Conservation (phyloP, 139 green algal genomes). For the Haematococcus sp. region DNA sequence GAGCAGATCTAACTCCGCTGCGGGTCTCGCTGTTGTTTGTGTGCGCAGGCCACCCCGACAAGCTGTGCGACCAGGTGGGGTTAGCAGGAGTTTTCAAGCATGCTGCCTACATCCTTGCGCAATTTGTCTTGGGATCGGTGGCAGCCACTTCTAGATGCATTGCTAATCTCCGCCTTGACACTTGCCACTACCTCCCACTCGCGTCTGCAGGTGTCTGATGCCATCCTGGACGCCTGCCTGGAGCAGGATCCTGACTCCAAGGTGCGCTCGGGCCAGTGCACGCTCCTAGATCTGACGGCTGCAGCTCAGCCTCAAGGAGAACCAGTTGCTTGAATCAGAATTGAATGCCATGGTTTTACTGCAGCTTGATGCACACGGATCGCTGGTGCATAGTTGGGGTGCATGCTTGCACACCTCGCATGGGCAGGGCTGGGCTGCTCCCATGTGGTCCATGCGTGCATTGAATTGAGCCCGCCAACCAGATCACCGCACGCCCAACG, state of each 20-base stretch:
- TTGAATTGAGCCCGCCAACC: neutral
- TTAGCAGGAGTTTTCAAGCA: no score
- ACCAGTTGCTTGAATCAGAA: neutral
- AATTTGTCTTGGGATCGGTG: neutral
- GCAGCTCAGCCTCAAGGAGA: neutral
- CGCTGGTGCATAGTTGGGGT: no score
- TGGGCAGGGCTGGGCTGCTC: neutral
- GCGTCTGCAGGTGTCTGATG: slow-evolving; percentile 91
- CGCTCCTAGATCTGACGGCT: neutral
- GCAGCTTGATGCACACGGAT: neutral
- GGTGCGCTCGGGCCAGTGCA: slow-evolving; percentile 46
- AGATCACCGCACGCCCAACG: neutral
- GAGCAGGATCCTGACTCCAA: slow-evolving; percentile 94
- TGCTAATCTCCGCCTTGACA: neutral
- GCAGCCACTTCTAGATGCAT: neutral
- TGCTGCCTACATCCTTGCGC: no score
- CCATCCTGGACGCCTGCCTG: slow-evolving; percentile 96
- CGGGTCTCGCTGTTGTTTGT: slow-evolving; percentile 18
- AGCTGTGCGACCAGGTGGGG: slow-evolving; percentile 85
- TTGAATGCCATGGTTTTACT: neutral
- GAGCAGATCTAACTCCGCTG: no score
- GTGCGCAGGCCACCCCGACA: slow-evolving; percentile 89
- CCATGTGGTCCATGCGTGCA: no score
- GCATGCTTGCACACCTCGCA: neutral
- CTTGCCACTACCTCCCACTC: neutral